Percentiles rank a stretch among this genome's conserved stretches.
Conservation (phyloP, 2,329 filamentous ascomycete genomes). For the Ceratocystis ficicola region DNA sequence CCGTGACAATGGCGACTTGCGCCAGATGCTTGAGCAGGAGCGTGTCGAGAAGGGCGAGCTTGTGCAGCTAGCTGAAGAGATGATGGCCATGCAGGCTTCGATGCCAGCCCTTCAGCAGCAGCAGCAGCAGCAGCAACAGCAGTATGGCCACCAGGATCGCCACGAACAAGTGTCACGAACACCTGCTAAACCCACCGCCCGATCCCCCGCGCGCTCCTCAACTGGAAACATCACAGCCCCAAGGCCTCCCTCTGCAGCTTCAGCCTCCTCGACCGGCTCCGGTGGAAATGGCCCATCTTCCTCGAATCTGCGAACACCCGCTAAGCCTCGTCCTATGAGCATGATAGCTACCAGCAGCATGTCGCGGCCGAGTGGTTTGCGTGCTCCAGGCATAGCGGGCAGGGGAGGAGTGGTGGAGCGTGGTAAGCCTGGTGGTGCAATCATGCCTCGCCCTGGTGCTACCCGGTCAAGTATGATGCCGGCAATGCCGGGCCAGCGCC, state of each 20-base stretch:
- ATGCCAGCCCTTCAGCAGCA: conserved; percentile 23
- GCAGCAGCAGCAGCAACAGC: conserved; percentile 24
- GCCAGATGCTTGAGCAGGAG: conserved; percentile 57
- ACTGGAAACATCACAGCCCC: conserved; percentile 9
- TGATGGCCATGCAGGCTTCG: conserved; percentile 56
- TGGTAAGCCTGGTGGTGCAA: conserved; percentile 35
- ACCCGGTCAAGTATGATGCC: conserved; percentile 62
- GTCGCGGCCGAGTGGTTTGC: conserved; percentile 44
- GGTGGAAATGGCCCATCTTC: conserved; percentile 14
- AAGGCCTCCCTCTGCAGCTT: conserved; percentile 20
- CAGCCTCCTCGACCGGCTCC: conserved; percentile 20
- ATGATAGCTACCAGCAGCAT: conserved; percentile 45
- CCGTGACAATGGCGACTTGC: conserved; percentile 54
- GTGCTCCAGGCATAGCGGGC: conserved; percentile 44
- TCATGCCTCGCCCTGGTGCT: conserved; percentile 38
- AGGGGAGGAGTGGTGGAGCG: conserved; percentile 29
- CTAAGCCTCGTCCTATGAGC: conserved; percentile 30
- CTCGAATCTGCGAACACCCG: conserved; percentile 26
- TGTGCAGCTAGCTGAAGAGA: conserved; percentile 69
- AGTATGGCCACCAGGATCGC: conserved; percentile 23
- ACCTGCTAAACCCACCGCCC: conserved; percentile 24
- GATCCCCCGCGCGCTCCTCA: conserved; percentile 23
- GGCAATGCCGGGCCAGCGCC: conserved; percentile 61
- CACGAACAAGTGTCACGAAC: conserved; percentile 24
- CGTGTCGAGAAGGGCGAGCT: conserved; percentile 74